Conservation (phyloP, 176 grass and related monocot genomes). For the Alopecurus myosuroides region DNA sequence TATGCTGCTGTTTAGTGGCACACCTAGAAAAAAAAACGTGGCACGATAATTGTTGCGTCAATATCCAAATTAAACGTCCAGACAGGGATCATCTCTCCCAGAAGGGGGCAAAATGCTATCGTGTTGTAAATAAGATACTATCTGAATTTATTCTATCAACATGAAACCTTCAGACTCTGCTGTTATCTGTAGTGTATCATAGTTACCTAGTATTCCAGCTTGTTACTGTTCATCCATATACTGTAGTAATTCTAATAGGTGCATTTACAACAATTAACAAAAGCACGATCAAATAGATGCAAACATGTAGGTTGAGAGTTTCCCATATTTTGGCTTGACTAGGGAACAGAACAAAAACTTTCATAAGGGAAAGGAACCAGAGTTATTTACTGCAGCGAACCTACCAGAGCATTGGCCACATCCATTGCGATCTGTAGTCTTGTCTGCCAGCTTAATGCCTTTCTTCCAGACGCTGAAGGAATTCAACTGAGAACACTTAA, state of each 20-base stretch:
- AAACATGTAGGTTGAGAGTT: neutral
- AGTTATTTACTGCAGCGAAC: neutral
- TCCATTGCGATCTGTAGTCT: conserved; percentile 86
- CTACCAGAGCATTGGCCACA: conserved; percentile 95
- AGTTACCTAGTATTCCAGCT: conserved; percentile 26
- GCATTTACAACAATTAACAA: neutral
- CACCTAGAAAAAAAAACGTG: neutral
- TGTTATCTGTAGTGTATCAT: conserved; percentile 27
- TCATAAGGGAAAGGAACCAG: neutral
- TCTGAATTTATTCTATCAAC: neutral
- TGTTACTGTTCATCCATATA: conserved; percentile 22
- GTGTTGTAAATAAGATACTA: conserved; percentile 8
- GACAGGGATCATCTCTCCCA: neutral
- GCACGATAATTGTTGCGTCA: neutral
- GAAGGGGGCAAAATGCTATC: neutral
- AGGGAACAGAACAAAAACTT: neutral
- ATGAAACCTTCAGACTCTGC: no score
- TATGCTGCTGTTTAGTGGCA: neutral
- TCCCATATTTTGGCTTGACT: neutral
- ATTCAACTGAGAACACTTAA: conserved; percentile 10
- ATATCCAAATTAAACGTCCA: neutral
- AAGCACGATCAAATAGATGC: neutral
- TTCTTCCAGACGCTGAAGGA: conserved; percentile 57
- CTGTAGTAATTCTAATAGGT: neutral
- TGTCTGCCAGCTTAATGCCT: conserved; percentile 64